These are phyloP conservation scores for Vitis hybrid DNA, from an alignment of 177 flowering plant species.

Conservation along the genomic window DNA sequence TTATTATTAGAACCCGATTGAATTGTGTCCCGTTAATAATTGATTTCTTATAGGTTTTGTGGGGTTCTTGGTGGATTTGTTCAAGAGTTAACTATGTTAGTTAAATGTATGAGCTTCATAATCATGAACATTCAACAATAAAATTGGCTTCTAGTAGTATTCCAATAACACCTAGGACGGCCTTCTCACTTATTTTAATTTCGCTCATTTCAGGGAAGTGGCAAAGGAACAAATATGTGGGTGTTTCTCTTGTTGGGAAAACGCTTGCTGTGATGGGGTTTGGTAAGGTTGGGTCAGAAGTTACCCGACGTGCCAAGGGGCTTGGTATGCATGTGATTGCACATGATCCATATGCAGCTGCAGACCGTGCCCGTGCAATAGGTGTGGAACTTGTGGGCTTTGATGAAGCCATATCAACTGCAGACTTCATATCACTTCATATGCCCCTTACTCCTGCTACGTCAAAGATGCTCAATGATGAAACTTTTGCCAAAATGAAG, in stretches of 20 bases:
- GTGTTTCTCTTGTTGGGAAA: slow-evolving; percentile 89
- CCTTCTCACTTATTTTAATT: neutral
- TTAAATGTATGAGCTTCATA: neutral
- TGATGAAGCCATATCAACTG: slow-evolving; percentile 74
- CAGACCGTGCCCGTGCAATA: slow-evolving; percentile 89
- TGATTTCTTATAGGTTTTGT: neutral
- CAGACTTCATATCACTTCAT: slow-evolving; percentile 90
- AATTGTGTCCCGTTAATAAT: neutral
- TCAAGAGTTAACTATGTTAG: neutral
- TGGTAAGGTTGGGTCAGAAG: slow-evolving; percentile 94
- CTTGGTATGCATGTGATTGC: slow-evolving; percentile 92
- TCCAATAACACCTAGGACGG: neutral
- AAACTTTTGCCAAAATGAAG: slow-evolving; percentile 88
- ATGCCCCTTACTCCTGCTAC: slow-evolving; percentile 94
- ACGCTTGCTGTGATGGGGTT: slow-evolving; percentile 90
- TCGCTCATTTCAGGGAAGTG: slow-evolving; percentile 58
- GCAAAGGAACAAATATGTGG: slow-evolving; percentile 86
- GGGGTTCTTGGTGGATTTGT: neutral
- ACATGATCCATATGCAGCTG: slow-evolving; percentile 94
- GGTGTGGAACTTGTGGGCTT: slow-evolving; percentile 86
- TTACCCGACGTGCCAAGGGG: slow-evolving; percentile 89
- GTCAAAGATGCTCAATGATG: slow-evolving; percentile 78
- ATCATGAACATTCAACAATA: neutral
- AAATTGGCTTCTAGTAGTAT: neutral
- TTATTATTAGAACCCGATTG: neutral